Evolutionary conservation across 805 yeast genomes (phyloP).

Genomic region (Kodamaea neixiangensis): DNA sequence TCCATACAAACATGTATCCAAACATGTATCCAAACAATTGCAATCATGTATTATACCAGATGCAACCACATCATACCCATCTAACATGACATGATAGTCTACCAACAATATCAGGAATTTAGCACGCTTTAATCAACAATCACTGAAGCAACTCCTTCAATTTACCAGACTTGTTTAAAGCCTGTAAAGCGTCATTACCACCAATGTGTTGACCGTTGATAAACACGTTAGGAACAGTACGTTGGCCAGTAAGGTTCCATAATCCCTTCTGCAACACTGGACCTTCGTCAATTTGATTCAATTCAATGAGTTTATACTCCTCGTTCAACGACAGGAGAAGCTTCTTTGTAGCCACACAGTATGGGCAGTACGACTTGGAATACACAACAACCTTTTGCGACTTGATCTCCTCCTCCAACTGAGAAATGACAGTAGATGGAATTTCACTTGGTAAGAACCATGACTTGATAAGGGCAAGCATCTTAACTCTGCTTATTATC

Average conservation of each 20-base stretch:
- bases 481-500: not conserved
- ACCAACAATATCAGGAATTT: not conserved
- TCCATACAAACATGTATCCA: no score
- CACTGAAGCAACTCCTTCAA: slow-evolving; percentile 15
- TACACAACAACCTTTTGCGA: slow-evolving; percentile 23
- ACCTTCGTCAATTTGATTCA: slow-evolving; percentile 29
- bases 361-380: slow-evolving; percentile 46
- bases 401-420: slow-evolving; percentile 10
- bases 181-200: slow-evolving; percentile 39
- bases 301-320: slow-evolving; percentile 30
- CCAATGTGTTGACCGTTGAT: slow-evolving; percentile 41
- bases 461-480: slow-evolving; percentile 13
- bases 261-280: slow-evolving; percentile 31
- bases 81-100: not conserved
- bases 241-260: slow-evolving; percentile 33
- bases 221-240: slow-evolving; percentile 40
- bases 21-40: no score
- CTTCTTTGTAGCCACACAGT: slow-evolving; percentile 44
- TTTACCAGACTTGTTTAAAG: slow-evolving; percentile 25
- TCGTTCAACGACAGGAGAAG: slow-evolving; percentile 17
- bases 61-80: no score
- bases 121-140: not conserved
- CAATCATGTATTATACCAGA: no score
- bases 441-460: slow-evolving; percentile 9
- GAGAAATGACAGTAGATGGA: slow-evolving; percentile 6